Evolutionary conservation across 1,284 basidiomycete genomes (phyloP), one percentile per base, ranked within the genome.

Genomic region (Fistulinella staudtii): DNA sequence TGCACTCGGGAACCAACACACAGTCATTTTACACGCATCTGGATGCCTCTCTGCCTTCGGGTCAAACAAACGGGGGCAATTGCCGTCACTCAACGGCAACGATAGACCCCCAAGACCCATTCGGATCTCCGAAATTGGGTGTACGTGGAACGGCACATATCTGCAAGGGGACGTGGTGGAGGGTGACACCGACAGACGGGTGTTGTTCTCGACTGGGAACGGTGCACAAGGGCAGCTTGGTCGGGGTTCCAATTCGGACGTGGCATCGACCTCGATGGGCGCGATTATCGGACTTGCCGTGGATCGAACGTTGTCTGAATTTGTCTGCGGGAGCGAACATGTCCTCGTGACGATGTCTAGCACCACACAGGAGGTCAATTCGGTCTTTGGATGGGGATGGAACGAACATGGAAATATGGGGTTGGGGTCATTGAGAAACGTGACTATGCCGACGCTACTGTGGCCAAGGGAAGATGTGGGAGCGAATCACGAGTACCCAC

Each of bases 401-500:
- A 96, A 95, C 63, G 93, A 96, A 64, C 93, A 95, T 60, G 93
- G 93, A 10, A 96, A 94, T 64, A 72, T 95, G 13, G 91, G 87
- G 0, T 57, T 79, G 21, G 84, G 82, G 0, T 69, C 75, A 40
- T 76, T 75, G 4, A 64, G 72, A 5, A 82, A 89, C 53, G 64
- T 74, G 9, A 58, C 68, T 29, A 31, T 65, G 17, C 80, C 81
- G 11, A 53, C 64, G 3, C 72, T 69, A 43, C 56, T 86, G n/a
- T 86, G 80, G 78, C 75, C 75, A 0, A 48, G 52, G 14, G 34
- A 47, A 20, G 45, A 53, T 9, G 10, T 55, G 21, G 45, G 46
- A 24, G 30, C 9, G 15, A 49, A 50, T 31, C 3, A 28, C 15
- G 24, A 5, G 42, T 47, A 46, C 33, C 46, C 43, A 3, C 44